These are phyloP conservation scores for Stropharia rugosoannulata DNA, from an alignment of 768 basidiomycete species.

Conservation along the genomic window DNA sequence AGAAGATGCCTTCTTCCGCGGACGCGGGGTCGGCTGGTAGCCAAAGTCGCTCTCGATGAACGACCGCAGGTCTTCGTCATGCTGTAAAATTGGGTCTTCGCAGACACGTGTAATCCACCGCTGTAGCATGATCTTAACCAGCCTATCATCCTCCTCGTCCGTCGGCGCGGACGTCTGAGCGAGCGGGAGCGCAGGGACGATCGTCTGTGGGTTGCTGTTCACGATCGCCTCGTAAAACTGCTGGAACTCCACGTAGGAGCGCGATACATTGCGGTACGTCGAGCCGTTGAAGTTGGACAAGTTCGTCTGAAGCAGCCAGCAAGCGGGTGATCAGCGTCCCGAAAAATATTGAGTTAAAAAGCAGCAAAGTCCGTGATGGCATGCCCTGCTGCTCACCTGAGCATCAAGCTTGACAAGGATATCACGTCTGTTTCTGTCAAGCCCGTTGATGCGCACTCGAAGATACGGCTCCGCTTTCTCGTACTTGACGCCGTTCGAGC, in stretches of 20 bases:
- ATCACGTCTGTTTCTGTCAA: conserved; percentile 95
- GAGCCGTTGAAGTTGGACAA: conserved; percentile 87
- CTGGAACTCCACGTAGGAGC: conserved; percentile 94
- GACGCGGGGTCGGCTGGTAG: conserved; percentile 81
- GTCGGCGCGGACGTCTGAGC: conserved; percentile 95
- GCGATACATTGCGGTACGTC: conserved; percentile 90
- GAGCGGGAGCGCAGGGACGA: conserved; percentile 93
- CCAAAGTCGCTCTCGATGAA: conserved; percentile 99
- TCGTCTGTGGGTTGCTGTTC: conserved; percentile 92
- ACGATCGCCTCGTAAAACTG: conserved; percentile 90
- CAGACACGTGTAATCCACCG: conserved; percentile 92
- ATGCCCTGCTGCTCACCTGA: conserved; percentile 56
- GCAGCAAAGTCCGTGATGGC: not conserved
- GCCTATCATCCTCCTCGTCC: conserved; percentile 96
- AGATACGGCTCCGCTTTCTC: conserved; percentile 85
- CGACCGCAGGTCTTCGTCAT: conserved; percentile 91
- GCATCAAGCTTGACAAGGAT: conserved; percentile 94
- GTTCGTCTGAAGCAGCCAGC: conserved; percentile 66
- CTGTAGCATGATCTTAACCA: conserved; percentile 94
- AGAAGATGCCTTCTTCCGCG: conserved; percentile 67
- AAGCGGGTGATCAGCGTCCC: too few relatives aligned
- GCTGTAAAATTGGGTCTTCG: conserved; percentile 84
- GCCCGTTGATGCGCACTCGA: conserved; percentile 81
- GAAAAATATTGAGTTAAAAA: conserved; percentile 1
- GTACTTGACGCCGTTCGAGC: conserved; percentile 67